Conservation (phyloP, 176 grass and related monocot genomes). For the Phyllostachys edulis region DNA sequence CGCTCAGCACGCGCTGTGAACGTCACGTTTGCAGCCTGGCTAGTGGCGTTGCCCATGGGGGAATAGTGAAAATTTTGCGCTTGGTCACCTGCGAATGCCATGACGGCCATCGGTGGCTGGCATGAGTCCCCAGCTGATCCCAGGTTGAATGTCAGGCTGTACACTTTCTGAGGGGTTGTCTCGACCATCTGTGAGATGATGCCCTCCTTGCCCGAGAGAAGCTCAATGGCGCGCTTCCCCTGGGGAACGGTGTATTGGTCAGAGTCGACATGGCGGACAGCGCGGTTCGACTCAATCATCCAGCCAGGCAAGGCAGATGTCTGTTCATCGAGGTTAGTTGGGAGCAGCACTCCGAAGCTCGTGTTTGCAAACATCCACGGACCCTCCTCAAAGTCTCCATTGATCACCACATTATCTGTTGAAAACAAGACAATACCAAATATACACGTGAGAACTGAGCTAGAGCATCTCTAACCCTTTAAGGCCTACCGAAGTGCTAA, state of each 20-base stretch:
- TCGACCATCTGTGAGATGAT: conserved; percentile 98
- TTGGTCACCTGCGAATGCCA: conserved; percentile 89
- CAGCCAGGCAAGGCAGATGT: conserved; percentile 82
- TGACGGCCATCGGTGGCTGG: conserved; percentile 81
- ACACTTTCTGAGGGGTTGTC: conserved; percentile 80
- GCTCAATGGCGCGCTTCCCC: conserved; percentile 90
- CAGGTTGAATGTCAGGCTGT: conserved; percentile 76
- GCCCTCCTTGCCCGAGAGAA: conserved; percentile 94
- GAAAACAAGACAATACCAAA: conserved; percentile 4
- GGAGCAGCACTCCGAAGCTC: conserved; percentile 86
- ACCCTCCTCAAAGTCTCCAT: conserved; percentile 96
- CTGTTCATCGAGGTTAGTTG: conserved; percentile 88
- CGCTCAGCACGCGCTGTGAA: conserved; percentile 77
- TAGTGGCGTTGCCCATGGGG: conserved; percentile 63
- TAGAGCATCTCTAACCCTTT: background rate
- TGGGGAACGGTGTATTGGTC: conserved; percentile 78
- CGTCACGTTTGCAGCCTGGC: conserved; percentile 57
- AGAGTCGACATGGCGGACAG: conserved; percentile 78
- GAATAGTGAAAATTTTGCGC: conserved; percentile 95
- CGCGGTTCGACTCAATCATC: conserved; percentile 93
- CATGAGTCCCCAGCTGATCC: conserved; percentile 72
- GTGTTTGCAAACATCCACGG: conserved; percentile 96
- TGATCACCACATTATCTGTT: conserved; percentile 80
- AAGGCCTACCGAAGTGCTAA: background rate
- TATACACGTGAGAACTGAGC: background rate